phyloP scores from a whole-genome alignment of 2,329 filamentous ascomycete species.

The Davidsoniella eucalypti region DNA sequence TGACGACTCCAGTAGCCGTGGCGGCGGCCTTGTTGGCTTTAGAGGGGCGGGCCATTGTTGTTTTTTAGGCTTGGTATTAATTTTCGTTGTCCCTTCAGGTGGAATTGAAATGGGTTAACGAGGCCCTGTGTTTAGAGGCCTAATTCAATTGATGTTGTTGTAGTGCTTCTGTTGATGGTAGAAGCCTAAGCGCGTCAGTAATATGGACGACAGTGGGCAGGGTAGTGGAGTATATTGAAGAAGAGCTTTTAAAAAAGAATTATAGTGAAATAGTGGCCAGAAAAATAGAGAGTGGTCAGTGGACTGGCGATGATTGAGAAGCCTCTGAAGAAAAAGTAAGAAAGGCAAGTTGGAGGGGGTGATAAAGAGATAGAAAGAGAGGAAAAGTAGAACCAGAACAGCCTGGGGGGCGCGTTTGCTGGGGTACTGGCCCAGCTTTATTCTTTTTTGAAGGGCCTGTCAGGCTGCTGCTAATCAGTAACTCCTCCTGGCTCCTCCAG shows the following conservation, averaged over 20 bases:
- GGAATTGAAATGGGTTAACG: neutral
- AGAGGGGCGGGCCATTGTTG: constrained; percentile 28
- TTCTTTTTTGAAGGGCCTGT: constrained; percentile 11
- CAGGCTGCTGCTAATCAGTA: constrained; percentile 12
- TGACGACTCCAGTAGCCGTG: constrained; percentile 19
- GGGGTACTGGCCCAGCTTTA: constrained; percentile 11
- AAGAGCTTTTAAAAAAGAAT: constrained; percentile 13
- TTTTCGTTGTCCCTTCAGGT: neutral
- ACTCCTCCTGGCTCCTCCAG: constrained; percentile 3
- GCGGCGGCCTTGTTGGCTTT: constrained; percentile 26
- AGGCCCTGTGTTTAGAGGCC: neutral
- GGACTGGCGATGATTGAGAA: constrained; percentile 2
- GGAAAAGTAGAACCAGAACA: constrained; percentile 8
- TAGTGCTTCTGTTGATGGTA: neutral
- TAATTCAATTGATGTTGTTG: too few species aligned
- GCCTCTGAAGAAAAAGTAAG: constrained; percentile 6
- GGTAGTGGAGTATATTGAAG: constrained; percentile 4
- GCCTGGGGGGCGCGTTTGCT: constrained; percentile 10
- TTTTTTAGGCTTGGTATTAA: neutral
- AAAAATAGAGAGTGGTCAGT: neutral
- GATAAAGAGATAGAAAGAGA: constrained; percentile 10
- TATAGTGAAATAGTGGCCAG: neutral
- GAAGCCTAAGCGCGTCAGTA: neutral
- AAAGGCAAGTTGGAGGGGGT: neutral
- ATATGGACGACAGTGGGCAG: constrained; percentile 7